Evolutionary conservation across 2,329 filamentous ascomycete species (phyloP), one percentile per base, ranked within the genome.

Genomic region (Penicillium sp.): DNA sequence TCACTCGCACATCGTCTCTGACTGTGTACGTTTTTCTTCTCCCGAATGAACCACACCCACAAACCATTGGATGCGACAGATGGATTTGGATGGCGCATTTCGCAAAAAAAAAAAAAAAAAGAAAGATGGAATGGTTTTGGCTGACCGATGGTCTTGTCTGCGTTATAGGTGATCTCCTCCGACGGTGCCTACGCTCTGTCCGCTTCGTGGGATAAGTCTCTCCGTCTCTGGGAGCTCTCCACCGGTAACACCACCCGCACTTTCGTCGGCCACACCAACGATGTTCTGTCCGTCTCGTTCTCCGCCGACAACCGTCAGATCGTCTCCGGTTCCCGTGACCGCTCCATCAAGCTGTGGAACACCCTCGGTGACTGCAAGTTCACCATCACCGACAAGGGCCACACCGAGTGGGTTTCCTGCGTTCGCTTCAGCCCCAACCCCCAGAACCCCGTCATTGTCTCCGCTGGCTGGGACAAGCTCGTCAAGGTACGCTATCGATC

Each of bases 251-350:
- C 94, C 81, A 99, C 94, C 79, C 90, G 94, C 79, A 91, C 92
- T 77, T 97, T 99, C 79, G 93, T 97, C 81, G 94, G 94, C 81
- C 94, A 97, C 89, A 96, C 87, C 86, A 96, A 96, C 86, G 94
- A 97, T 78, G 93, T 99, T 75, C 92, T 97, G 78, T 97, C 93
- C 80, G 94, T 99, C 80, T 97, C 93, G 72, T 99, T 99, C 90
- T 97, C 94, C 74, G 94, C 94, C 87, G 94, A 99, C 86, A 97
- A 97, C 90, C 90, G 94, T 79, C 94, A 97, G 87, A 97, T 99
- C 82, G 94, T 97, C 75, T 97, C 94, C 70, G 94, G 93, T 70
- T 97, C 94, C 68, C 93, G 94, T 80, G 94, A 99, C 86, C 89
- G 92, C 80, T 91, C 90, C 77, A 97, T 99, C 87, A 99, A 97